Conservation (phyloP, 805 yeast genomes). For the Naumovozyma castellii region DNA sequence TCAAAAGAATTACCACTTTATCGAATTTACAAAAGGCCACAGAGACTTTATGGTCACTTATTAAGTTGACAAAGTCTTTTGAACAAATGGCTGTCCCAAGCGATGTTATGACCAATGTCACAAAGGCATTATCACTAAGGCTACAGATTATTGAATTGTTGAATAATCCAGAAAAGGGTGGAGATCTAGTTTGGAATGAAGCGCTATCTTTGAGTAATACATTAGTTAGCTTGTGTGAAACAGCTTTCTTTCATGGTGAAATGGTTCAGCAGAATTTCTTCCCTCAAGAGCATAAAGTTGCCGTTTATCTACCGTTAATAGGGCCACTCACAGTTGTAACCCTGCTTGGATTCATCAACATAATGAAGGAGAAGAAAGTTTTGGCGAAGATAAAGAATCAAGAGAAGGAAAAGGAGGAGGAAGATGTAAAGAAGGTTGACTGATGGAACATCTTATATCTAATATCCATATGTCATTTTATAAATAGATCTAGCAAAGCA, state of each 20-base stretch:
- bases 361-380: conserved; percentile 30
- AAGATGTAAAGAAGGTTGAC: background rate
- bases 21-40: conserved; percentile 53
- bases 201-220: conserved; percentile 52
- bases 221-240: conserved; percentile 32
- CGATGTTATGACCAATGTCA: conserved; percentile 51
- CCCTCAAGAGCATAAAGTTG: conserved; percentile 92
- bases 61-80: conserved; percentile 57
- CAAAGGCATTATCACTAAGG: conserved; percentile 38
- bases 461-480: too few relatives aligned
- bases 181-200: conserved; percentile 33
- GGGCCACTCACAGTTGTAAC: conserved; percentile 77
- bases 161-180: conserved; percentile 25
- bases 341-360: conserved; percentile 40
- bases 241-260: conserved; percentile 84
- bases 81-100: conserved; percentile 78
- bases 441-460: too few relatives aligned
- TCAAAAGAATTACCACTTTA: conserved; percentile 49
- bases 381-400: conserved; percentile 1
- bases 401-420: conserved; percentile 1
- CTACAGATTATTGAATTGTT: conserved; percentile 21
- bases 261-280: conserved; percentile 93
- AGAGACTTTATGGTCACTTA: conserved; percentile 63
- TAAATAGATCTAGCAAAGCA: too few relatives aligned
- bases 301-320: conserved; percentile 80